phyloP scores from a whole-genome alignment of 306 rosid species.

The Gynostemma pentaphyllum region DNA sequence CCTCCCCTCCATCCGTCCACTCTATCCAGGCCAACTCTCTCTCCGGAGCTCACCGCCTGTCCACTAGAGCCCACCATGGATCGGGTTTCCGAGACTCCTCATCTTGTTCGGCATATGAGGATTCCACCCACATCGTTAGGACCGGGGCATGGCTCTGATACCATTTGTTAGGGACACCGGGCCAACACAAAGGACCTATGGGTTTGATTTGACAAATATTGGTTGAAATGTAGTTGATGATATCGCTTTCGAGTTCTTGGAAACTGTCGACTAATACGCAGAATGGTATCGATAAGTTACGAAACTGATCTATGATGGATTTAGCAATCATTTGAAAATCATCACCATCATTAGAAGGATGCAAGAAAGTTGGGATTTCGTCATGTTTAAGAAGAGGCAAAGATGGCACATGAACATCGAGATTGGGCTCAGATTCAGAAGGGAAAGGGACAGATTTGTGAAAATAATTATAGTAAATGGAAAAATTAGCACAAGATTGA shows the following conservation, averaged over 20 bases:
- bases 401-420: constrained; percentile 5
- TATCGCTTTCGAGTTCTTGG: constrained; percentile 38
- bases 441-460: not conserved
- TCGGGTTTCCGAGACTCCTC: too few relatives aligned
- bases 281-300: constrained; percentile 9
- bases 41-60: too few relatives aligned
- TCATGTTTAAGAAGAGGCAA: constrained; percentile 4
- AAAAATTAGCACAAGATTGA: constrained; percentile 11
- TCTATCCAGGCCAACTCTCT: too few relatives aligned
- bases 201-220: constrained; percentile 17
- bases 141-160: too few relatives aligned
- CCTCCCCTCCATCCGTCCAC: too few relatives aligned
- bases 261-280: constrained; percentile 40
- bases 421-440: not conserved
- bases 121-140: too few relatives aligned
- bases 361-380: constrained; percentile 11
- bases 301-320: constrained; percentile 3
- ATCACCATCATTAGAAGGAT: not conserved
- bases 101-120: too few relatives aligned
- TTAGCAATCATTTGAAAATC: not conserved
- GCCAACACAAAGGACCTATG: constrained; percentile 50
- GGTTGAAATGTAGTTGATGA: constrained; percentile 17
- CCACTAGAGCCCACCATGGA: too few relatives aligned
- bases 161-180: too few relatives aligned
- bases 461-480: constrained; percentile 1